These are phyloP conservation scores for Beauveria sp. DNA, from an alignment of 2,329 filamentous ascomycete species.

Conservation along the genomic window DNA sequence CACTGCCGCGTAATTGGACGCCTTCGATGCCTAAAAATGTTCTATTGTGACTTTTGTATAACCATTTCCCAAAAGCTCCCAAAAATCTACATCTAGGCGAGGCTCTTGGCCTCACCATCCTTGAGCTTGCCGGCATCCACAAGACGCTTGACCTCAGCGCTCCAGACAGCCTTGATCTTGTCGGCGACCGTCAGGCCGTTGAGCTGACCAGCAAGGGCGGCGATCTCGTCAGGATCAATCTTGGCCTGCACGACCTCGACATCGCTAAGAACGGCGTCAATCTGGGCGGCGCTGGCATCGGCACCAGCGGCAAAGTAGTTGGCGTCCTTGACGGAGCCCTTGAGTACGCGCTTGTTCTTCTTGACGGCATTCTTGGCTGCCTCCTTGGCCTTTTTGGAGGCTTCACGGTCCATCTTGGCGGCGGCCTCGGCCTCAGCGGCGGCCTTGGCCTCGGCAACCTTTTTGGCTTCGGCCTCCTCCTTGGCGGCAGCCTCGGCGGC, in stretches of 20 bases:
- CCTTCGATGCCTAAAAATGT: too few species aligned
- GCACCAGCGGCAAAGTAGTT: constrained; percentile 83
- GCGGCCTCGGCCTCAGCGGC: constrained; percentile 78
- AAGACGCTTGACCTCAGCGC: constrained; percentile 68
- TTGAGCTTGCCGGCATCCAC: constrained; percentile 78
- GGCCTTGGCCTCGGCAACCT: constrained; percentile 73
- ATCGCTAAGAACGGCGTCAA: constrained; percentile 76
- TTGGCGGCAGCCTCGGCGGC: constrained; percentile 79
- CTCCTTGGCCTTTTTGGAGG: constrained; percentile 93
- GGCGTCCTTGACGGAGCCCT: constrained; percentile 88
- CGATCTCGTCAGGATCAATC: constrained; percentile 86
- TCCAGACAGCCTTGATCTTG: constrained; percentile 81
- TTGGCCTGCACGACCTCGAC: constrained; percentile 82
- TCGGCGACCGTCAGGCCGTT: constrained; percentile 68
- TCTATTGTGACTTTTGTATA: not conserved
- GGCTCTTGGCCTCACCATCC: constrained; percentile 68
- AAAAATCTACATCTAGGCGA: constrained; percentile 28
- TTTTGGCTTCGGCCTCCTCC: constrained; percentile 77
- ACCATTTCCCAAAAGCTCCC: not conserved
- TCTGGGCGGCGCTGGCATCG: constrained; percentile 64
- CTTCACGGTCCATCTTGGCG: constrained; percentile 76
- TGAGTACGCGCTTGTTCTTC: constrained; percentile 99
- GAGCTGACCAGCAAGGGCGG: constrained; percentile 72
- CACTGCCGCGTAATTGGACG: too few species aligned
- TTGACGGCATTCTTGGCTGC: constrained; percentile 97